Evolutionary conservation across 1,284 basidiomycete genomes (phyloP), one percentile per base, ranked within the genome.

Genomic region (Coniophora puteana): DNA sequence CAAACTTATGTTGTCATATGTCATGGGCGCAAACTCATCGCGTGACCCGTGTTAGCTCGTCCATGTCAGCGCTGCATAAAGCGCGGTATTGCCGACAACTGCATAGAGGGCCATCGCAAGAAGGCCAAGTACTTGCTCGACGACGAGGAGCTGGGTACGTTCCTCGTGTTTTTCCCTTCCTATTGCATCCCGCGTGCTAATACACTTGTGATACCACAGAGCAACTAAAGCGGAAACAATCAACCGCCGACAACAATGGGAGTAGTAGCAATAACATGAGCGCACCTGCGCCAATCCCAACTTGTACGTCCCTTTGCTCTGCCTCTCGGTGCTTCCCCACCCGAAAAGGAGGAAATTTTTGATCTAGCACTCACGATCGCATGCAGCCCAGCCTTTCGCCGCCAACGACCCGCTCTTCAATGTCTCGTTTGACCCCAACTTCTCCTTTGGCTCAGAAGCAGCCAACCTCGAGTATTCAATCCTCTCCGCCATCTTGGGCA

Each of bases 61-160:
- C 95, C 95, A 20, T 99, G 95, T 67, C 86, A 89, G 52, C 81
- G 95, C 35, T 99, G 95, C 60, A 76, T 93, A 40, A 97, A 95
- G 67, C 93, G 95, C 50, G 93, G 93, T 13, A 84, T 95, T 54
- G 86, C 83, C 5, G 80, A 83, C 44, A 86, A 83, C 46, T 99
- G 95, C 59, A 85, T 86, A 27, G 95, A 99, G 59, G 95, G 95
- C 1, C 87, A 91, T 50, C 79, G 95, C 51, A 99, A 99, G 70
- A 97, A 97, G 67, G 95, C 95, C 18, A 99, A 99, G 62, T 99
- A 98, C 63, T 77, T 96, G 13, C 71, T 93, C 48, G 91, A 95
- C 61, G 91, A 93, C 36, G 88, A 90, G 33, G 93, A 96, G 61
- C 80, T 93, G 43, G 84, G 92, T 91, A 58, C 53, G 81, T 68